A percentile compares a stretch with the other conserved stretches of the same genome.
These are phyloP conservation scores for Bifiguratus adelaidae DNA, from an alignment of 192 early-diverging fungal species.

Conservation along the genomic window DNA sequence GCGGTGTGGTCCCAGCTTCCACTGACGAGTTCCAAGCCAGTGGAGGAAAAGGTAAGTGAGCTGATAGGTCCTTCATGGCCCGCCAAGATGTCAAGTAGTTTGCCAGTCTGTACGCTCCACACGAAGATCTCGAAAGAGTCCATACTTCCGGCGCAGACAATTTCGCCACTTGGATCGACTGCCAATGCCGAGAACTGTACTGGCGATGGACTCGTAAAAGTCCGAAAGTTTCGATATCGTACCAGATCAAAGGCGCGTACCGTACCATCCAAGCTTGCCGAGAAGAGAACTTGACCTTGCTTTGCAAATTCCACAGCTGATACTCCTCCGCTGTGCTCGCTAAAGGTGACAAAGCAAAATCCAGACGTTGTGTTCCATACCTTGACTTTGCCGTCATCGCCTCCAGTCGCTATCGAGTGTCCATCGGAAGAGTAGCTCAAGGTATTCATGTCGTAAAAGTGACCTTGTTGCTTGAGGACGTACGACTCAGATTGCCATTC, in stretches of 20 bases:
- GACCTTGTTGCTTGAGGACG: conserved; percentile 98
- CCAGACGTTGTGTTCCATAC: conserved; percentile 95
- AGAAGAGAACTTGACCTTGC: conserved; percentile 89
- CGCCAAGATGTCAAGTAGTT: conserved; percentile 83
- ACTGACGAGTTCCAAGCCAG: conserved; percentile 69
- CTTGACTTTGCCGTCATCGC: conserved; percentile 95
- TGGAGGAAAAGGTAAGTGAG: conserved; percentile 74
- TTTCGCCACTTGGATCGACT: conserved; percentile 93
- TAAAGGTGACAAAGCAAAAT: conserved; percentile 97
- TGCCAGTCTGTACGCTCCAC: conserved; percentile 99
- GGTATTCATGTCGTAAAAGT: conserved; percentile 88
- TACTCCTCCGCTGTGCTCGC: conserved; percentile 79
- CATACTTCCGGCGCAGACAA: conserved; percentile 88
- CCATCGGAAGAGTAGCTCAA: conserved; percentile 87
- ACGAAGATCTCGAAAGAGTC: conserved; percentile 97
- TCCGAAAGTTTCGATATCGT: conserved; percentile 97
- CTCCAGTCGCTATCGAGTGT: conserved; percentile 90
- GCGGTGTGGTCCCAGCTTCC: conserved; percentile 90
- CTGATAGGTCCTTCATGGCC: conserved; percentile 93
- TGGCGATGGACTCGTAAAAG: conserved; percentile 90
- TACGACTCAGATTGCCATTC: conserved; percentile 99
- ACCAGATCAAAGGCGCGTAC: conserved; percentile 97
- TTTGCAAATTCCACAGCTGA: conserved; percentile 82
- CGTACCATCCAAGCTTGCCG: conserved; percentile 93
- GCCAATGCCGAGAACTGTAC: conserved; percentile 90